These are phyloP conservation scores for Aspergillus ochraceoroseus DNA, from an alignment of 2,329 filamentous ascomycete genomes.

Conservation along the genomic window DNA sequence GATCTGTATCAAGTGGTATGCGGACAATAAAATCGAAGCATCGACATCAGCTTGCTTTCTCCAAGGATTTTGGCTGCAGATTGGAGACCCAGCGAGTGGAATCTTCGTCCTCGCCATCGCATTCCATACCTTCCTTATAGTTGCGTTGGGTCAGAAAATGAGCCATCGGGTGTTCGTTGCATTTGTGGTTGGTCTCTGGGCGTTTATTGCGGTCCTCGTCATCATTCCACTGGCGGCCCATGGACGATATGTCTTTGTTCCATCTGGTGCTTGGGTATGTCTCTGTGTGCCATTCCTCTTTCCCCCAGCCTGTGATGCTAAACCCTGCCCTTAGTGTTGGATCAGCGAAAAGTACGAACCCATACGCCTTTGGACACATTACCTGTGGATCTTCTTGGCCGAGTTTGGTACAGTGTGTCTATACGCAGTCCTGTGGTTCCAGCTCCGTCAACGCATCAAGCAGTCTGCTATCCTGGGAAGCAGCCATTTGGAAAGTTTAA, in stretches of 20 bases:
- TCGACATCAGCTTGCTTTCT: conserved; percentile 46
- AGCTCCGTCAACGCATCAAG: conserved; percentile 45
- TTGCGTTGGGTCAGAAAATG: conserved; percentile 47
- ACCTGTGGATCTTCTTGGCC: conserved; percentile 53
- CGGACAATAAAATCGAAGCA: conserved; percentile 42
- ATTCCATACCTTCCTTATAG: conserved; percentile 50
- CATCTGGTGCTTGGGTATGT: conserved; percentile 48
- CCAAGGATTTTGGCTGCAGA: conserved; percentile 50
- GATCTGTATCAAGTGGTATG: conserved; percentile 48
- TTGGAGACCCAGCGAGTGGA: conserved; percentile 51
- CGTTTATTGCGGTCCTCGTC: conserved; percentile 44
- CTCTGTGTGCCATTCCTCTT: neutral
- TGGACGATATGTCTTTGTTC: conserved; percentile 43
- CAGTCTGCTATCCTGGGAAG: conserved; percentile 36
- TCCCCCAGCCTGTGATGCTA: conserved; percentile 2
- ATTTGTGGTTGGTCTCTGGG: conserved; percentile 46
- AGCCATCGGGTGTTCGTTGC: conserved; percentile 44
- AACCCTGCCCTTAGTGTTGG: conserved; percentile 21
- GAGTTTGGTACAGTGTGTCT: conserved; percentile 51
- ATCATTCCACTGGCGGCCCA: conserved; percentile 45
- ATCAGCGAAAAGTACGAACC: conserved; percentile 43
- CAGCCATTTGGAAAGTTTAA: conserved; percentile 36
- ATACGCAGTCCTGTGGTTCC: conserved; percentile 48
- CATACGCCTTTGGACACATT: conserved; percentile 50
- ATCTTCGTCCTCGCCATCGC: conserved; percentile 53